Conservation (phyloP, 148 eudicot genomes). For the Limonium bicolor region DNA sequence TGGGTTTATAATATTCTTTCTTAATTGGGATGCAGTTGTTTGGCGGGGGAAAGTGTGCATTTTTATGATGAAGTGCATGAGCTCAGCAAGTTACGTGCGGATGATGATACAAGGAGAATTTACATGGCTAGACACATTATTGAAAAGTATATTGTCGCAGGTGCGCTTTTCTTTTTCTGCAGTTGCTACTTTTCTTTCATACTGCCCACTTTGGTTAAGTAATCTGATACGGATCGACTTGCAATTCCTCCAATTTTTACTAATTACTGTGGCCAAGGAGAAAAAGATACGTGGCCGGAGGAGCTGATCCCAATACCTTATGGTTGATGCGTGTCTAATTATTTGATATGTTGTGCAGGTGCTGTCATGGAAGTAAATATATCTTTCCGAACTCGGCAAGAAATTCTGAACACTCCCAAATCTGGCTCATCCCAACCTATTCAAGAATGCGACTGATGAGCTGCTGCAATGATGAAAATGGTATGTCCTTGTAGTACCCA, state of each 20-base stretch:
- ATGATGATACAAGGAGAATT: constrained; percentile 61
- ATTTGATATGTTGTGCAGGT: no score
- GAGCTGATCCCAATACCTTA: no score
- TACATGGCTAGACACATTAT: constrained; percentile 88
- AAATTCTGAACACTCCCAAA: constrained; percentile 56
- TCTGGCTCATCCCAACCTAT: constrained; percentile 62
- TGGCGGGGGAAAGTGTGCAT: constrained; percentile 88
- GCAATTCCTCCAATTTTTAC: no score
- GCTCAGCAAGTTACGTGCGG: constrained; percentile 43
- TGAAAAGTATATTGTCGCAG: constrained; percentile 59
- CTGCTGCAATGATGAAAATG: constrained; percentile 64
- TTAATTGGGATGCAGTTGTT: constrained; percentile 45
- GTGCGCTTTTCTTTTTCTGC: constrained; percentile 13
- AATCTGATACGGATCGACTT: no score
- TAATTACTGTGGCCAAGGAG: no score
- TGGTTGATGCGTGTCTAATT: no score
- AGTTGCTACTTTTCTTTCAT: background rate
- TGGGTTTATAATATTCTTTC: background rate
- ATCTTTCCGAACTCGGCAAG: constrained; percentile 66
- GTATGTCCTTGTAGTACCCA: constrained; percentile 29
- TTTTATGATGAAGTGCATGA: constrained; percentile 78
- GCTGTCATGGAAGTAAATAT: constrained; percentile 83
- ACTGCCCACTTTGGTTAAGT: no score
- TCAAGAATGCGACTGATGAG: constrained; percentile 55
- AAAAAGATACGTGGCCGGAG: no score